Base-by-base conservation (phyloP, 805 yeast genomes). In the Wickerhamomyces subpelliculosus region DNA sequence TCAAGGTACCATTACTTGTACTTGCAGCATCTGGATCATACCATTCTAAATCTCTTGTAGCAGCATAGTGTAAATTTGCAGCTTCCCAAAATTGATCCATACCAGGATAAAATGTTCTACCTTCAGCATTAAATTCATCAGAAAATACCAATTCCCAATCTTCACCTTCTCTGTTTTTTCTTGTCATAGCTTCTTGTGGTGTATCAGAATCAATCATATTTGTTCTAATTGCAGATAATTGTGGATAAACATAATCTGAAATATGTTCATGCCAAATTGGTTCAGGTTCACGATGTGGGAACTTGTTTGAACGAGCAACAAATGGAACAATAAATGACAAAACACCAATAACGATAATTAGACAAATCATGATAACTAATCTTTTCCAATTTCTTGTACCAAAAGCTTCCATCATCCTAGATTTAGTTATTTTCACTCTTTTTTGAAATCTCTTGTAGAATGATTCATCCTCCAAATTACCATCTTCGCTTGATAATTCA, bases 171-270 rank as follows among this genome's bases (percentile, higher is more conserved):
- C 39, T 48, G 4, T 58, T 51, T 8, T 35, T 47, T 40, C 70
- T 73, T 0, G 72, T 64, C 5, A 71, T 75, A 1, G 53, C 52
- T 3, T 43, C 29, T 0, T 90, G 93, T 4, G 93, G 84, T 52
- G 84, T 93, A 3, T 78, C 74, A 52, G n/a, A n/a, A n/a, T 84
- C 94, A 13, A 84, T 62, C 33, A 84, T 60, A n/a, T 58, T 44
- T 0, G 82, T 67, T 45, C 93, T 64, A 37, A 83, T 69, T 1
- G 85, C 80, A 25, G 72, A 52, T 29, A 84, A 63, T 12, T 60
- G 59, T 4, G 80, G 79, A 52, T 82, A 84, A 12, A 38, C 14
- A 26, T 38, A 41, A 27, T 38, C 45, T 8, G 35, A 21, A 5
- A 41, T 9, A n/a, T 38, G 25, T 13, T 41, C 42, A 27, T 27